phyloP scores from a whole-genome alignment of 2,329 filamentous ascomycete species.

The Gaeumannomyces sp. region DNA sequence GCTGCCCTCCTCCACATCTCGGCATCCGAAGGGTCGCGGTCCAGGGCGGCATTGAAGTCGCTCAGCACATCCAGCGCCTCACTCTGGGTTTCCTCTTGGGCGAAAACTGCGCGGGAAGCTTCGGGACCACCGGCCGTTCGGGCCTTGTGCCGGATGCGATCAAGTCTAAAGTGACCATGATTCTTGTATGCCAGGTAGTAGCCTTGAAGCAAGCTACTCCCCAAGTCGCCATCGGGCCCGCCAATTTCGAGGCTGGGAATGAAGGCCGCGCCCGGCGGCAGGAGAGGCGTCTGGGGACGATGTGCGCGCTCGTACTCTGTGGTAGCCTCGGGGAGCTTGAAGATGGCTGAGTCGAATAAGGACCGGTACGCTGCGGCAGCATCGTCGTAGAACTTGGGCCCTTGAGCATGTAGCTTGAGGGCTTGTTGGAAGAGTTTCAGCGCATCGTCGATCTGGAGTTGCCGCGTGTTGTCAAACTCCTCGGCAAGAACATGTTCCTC shows the following conservation, averaged over 20 bases:
- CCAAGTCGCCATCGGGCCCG: slow-evolving; percentile 63
- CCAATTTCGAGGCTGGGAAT: slow-evolving; percentile 47
- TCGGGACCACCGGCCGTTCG: slow-evolving; percentile 6
- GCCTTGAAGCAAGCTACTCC: slow-evolving; percentile 79
- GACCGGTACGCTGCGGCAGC: slow-evolving; percentile 76
- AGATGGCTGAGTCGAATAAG: slow-evolving; percentile 88
- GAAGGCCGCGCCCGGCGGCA: slow-evolving; percentile 40
- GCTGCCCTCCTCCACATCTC: slow-evolving; percentile 58
- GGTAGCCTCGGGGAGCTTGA: slow-evolving; percentile 79
- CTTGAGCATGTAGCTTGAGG: slow-evolving; percentile 85
- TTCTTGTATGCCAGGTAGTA: slow-evolving; percentile 95
- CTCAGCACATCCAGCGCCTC: slow-evolving; percentile 42
- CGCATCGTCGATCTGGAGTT: slow-evolving; percentile 81
- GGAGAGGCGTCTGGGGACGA: slow-evolving; percentile 42
- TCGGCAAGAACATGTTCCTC: slow-evolving; percentile 78
- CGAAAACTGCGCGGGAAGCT: slow-evolving; percentile 1
- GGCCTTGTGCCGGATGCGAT: slow-evolving; percentile 53
- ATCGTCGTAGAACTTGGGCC: slow-evolving; percentile 66
- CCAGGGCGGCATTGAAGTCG: slow-evolving; percentile 53
- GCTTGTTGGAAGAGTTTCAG: slow-evolving; percentile 90
- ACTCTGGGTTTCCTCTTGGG: slow-evolving; percentile 14
- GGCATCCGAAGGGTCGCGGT: slow-evolving; percentile 61
- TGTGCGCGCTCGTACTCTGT: slow-evolving; percentile 77
- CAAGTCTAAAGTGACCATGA: slow-evolving; percentile 85
- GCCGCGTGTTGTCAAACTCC: slow-evolving; percentile 90